Evolutionary conservation across 2,329 filamentous ascomycete genomes (phyloP).

Genomic region (Akanthomyces muscarius): DNA sequence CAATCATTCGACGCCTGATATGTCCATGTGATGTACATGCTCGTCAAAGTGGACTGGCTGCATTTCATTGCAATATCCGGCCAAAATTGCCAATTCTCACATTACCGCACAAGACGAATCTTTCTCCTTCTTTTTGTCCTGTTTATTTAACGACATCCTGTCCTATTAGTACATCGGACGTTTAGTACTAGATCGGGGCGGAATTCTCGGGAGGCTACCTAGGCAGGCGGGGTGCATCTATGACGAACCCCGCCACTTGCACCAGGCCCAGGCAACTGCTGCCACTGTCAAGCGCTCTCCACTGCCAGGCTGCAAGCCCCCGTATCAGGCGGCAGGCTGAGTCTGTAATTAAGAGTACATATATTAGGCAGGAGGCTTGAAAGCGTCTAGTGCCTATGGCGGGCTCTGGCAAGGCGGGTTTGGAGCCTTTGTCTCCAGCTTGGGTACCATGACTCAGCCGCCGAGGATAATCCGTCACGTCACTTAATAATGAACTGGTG

Average conservation of each 20-base stretch:
- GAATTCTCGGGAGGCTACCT: background rate
- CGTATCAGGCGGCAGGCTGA: background rate
- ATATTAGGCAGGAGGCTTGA: background rate
- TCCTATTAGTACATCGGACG: background rate
- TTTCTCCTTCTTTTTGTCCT: no score
- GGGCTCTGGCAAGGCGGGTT: background rate
- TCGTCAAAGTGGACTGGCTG: background rate
- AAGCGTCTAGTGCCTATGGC: background rate
- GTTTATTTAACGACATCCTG: no score
- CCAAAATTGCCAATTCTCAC: background rate
- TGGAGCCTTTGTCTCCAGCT: background rate
- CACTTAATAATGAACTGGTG: conserved; percentile 7
- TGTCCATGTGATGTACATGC: background rate
- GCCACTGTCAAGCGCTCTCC: background rate
- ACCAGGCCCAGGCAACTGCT: background rate
- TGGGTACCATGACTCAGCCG: conserved; percentile 16
- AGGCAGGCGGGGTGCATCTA: background rate
- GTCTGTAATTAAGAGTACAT: background rate
- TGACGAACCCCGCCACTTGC: background rate
- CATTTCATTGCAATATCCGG: background rate
- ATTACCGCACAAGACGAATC: background rate
- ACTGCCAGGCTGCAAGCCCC: background rate
- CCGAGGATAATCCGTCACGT: conserved; percentile 17
- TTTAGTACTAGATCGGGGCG: background rate
- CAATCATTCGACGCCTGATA: background rate